Evolutionary conservation across 1,284 basidiomycete genomes (phyloP).

Genomic region (Ceratobasidium sp.): DNA sequence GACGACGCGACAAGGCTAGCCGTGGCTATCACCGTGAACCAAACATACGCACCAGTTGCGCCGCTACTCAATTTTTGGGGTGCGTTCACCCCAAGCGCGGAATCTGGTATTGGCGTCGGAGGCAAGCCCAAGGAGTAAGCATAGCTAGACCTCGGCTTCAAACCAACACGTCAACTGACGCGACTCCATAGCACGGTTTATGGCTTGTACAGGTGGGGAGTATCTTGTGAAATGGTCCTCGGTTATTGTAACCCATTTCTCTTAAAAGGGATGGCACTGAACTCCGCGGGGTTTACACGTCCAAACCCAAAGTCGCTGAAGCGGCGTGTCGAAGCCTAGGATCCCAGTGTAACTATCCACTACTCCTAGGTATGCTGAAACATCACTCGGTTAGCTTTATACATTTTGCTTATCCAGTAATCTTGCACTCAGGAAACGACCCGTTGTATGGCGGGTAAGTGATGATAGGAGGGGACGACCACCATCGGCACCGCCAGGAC

Average conservation of each 20-base stretch:
- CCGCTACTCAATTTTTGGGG: constrained; percentile 85
- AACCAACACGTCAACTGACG: not conserved
- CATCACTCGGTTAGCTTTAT: not conserved
- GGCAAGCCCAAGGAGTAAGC: constrained; percentile 71
- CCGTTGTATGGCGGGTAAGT: constrained; percentile 77
- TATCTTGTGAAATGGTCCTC: too few species aligned
- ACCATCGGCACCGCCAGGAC: too few species aligned
- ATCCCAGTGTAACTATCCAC: constrained; percentile 77
- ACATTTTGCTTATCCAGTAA: constrained; percentile 8
- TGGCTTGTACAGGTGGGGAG: constrained; percentile 48
- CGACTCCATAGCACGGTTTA: constrained; percentile 46
- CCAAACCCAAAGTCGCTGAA: constrained; percentile 68
- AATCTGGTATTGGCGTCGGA: constrained; percentile 80
- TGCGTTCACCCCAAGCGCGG: constrained; percentile 73
- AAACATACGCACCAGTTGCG: constrained; percentile 78
- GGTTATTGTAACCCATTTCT: constrained; percentile 50
- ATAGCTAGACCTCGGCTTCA: not conserved
- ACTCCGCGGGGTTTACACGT: constrained; percentile 77
- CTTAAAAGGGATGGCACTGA: constrained; percentile 75
- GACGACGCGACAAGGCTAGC: constrained; percentile 72
- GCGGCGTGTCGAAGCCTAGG: constrained; percentile 72
- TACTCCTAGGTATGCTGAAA: constrained; percentile 66
- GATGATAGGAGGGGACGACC: not conserved
- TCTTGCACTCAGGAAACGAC: constrained; percentile 67
- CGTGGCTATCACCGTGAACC: constrained; percentile 71